phyloP scores from a whole-genome alignment of 805 yeast species.

The Candida parachauliodes region DNA sequence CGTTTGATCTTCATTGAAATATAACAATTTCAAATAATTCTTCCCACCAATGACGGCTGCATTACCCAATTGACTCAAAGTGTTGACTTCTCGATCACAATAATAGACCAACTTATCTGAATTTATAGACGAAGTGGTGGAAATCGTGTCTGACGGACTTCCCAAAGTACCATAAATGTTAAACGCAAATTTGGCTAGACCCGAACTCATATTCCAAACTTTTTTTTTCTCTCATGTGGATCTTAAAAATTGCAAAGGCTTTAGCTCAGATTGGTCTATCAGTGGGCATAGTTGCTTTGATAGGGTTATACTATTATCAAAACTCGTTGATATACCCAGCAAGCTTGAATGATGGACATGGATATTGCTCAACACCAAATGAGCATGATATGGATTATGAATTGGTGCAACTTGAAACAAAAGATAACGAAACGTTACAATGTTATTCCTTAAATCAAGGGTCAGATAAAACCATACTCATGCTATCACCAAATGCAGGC shows the following conservation, averaged over 20 bases:
- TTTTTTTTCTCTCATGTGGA: constrained; percentile 6
- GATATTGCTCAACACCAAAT: constrained; percentile 74
- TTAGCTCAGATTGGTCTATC: constrained; percentile 41
- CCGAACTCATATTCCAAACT: constrained; percentile 1
- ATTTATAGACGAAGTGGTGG: constrained; percentile 15
- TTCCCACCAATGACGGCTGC: constrained; percentile 42
- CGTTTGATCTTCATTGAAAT: constrained; percentile 28
- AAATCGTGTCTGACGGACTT: constrained; percentile 10
- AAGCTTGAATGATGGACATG: constrained; percentile 68
- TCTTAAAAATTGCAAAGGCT: constrained; percentile 20
- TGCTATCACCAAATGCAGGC: constrained; percentile 92
- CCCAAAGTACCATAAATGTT: constrained; percentile 48
- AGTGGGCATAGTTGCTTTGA: constrained; percentile 41
- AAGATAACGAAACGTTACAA: constrained; percentile 67
- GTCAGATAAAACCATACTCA: constrained; percentile 63
- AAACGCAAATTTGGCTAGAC: constrained; percentile 49
- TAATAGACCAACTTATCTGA: constrained; percentile 19
- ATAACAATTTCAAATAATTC: constrained; percentile 34
- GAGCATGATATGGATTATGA: constrained; percentile 62
- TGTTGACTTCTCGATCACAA: constrained; percentile 24
- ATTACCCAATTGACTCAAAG: constrained; percentile 23
- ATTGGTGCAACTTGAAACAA: constrained; percentile 54
- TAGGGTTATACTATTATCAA: constrained; percentile 61
- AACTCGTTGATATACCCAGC: constrained; percentile 78
- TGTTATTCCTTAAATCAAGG: constrained; percentile 60